Conservation (phyloP, 768 basidiomycete genomes). For the Lyophyllum semitale region DNA sequence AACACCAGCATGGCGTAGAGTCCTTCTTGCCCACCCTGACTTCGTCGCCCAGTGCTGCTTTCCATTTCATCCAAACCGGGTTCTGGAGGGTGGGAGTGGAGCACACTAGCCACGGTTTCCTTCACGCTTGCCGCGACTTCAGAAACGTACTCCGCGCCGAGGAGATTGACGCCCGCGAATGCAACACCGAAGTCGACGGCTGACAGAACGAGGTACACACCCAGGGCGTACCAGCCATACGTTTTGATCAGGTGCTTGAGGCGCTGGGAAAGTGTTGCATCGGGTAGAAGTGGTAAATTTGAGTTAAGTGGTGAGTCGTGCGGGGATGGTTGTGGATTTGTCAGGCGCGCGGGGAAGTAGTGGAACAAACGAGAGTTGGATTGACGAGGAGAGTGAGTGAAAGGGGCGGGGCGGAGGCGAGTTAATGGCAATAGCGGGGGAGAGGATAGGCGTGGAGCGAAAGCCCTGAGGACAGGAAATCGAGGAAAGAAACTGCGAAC, state of each 20-base stretch:
- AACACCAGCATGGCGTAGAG: slow-evolving; percentile 91
- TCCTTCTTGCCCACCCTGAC: slow-evolving; percentile 58
- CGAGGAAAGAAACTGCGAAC: slow-evolving; percentile 43
- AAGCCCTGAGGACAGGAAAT: slow-evolving; percentile 44
- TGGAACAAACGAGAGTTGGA: slow-evolving; percentile 49
- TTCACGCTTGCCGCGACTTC: slow-evolving; percentile 63
- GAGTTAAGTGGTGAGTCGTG: slow-evolving; percentile 27
- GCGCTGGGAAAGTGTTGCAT: slow-evolving; percentile 64
- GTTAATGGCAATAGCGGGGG: slow-evolving; percentile 52
- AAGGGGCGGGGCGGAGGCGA: slow-evolving; percentile 31
- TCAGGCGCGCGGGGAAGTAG: slow-evolving; percentile 47
- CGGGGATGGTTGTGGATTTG: slow-evolving; percentile 35
- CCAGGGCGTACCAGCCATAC: slow-evolving; percentile 96
- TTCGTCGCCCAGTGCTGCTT: slow-evolving; percentile 27
- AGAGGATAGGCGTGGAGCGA: slow-evolving; percentile 46
- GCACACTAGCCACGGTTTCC: slow-evolving; percentile 40
- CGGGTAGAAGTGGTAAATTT: slow-evolving; percentile 39
- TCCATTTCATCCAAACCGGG: slow-evolving; percentile 71
- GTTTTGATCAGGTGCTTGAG: slow-evolving; percentile 84
- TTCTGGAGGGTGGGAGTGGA: slow-evolving; percentile 59
- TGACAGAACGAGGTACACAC: slow-evolving; percentile 78
- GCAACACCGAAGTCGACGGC: slow-evolving; percentile 82
- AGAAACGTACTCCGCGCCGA: slow-evolving; percentile 90
- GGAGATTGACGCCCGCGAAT: slow-evolving; percentile 79
- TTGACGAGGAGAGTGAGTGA: slow-evolving; percentile 25